Evolutionary conservation across 1,284 basidiomycete genomes (phyloP), one percentile per base, ranked within the genome.

Genomic region (Moesziomyces sp.): DNA sequence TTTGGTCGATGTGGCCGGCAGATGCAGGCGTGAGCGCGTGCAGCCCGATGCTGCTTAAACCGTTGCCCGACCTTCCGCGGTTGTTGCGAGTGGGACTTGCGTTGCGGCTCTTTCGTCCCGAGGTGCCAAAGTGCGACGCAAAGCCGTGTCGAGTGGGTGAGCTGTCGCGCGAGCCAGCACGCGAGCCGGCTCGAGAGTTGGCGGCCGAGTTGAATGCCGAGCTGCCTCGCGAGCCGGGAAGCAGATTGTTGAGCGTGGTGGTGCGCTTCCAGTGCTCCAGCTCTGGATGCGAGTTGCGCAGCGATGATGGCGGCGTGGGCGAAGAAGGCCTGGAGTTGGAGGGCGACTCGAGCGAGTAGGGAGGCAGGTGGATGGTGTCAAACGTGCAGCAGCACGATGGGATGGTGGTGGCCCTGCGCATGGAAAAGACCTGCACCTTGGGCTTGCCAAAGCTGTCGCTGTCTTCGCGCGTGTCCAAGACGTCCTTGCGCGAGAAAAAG

Each of bases 371-470:
- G 43, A 83, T 76, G 8, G 77, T 76, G 60, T 83, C 82, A 26
- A 62, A 80, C 4, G 82, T 83, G 53, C 72, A 76, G 46, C 69
- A 71, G 59, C 82, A 83, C 24, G 76, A 76, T 0, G 80, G 79
- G 33, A 84, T 79, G 33, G 67, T 57, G 18, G 77, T 78, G 26
- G 69, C 60, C 47, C 78, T 67, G 13, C 76, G 58, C 79, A 83
- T 81, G 28, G 80, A 81, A 46, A 84, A 84, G 21, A 84, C 81
- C 51, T 84, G 81, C 33, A 83, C 67, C 61, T 81, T 82, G 40
- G 80, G 79, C 48, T 79, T 76, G 18, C 81, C 81, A 24, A 54
- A 77, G 58, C 67, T 67, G 16, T 83, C 82, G 59, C 67, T 77
- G 7, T 66, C 68, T 38, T 76, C 66, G 7, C 81, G 62, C 8